Percentiles rank a stretch among this genome's conserved stretches.
Conservation (phyloP, 306 rosid species). For the Inga leiocalycina region DNA sequence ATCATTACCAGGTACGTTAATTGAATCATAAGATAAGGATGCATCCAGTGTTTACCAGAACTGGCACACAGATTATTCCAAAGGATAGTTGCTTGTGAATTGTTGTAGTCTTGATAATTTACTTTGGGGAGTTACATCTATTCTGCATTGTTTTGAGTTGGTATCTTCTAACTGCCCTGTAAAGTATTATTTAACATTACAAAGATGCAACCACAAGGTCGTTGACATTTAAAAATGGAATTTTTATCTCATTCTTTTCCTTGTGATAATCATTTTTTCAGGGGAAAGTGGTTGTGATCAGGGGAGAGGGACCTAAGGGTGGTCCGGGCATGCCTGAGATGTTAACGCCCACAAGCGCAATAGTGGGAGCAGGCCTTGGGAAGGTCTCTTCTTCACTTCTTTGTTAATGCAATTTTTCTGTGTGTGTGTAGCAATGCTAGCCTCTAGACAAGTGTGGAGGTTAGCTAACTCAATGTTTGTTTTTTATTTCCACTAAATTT, state of each 20-base stretch:
- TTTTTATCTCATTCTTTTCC: slow-evolving; percentile 13
- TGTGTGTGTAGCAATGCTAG: neutral
- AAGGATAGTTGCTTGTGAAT: neutral
- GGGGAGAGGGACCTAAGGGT: slow-evolving; percentile 99
- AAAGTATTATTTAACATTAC: slow-evolving; percentile 22
- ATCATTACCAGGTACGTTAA: neutral
- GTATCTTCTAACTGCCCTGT: slow-evolving; percentile 23
- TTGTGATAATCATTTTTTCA: slow-evolving; percentile 36
- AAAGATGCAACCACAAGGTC: slow-evolving; percentile 8
- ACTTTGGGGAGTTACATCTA: slow-evolving; percentile 7
- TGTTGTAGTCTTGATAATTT: slow-evolving; percentile 8
- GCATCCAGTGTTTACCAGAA: too few relatives aligned
- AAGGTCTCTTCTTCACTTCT: slow-evolving; percentile 52
- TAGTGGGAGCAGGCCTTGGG: slow-evolving; percentile 99
- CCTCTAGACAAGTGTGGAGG: neutral
- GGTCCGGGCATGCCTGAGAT: slow-evolving; percentile 99
- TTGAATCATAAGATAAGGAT: neutral
- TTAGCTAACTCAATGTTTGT: neutral
- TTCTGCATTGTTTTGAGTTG: slow-evolving; percentile 14
- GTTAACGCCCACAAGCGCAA: slow-evolving; percentile 96
- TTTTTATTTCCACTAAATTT: neutral
- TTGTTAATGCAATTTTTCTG: slow-evolving; percentile 29
- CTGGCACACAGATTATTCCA: too few relatives aligned
- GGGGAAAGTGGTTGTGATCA: slow-evolving; percentile 85
- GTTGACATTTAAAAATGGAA: slow-evolving; percentile 20